Percentiles rank a stretch among this genome's conserved stretches.
phyloP scores from a whole-genome alignment of 257 asterid genomes.

The Parsonsia alboflavescens region DNA sequence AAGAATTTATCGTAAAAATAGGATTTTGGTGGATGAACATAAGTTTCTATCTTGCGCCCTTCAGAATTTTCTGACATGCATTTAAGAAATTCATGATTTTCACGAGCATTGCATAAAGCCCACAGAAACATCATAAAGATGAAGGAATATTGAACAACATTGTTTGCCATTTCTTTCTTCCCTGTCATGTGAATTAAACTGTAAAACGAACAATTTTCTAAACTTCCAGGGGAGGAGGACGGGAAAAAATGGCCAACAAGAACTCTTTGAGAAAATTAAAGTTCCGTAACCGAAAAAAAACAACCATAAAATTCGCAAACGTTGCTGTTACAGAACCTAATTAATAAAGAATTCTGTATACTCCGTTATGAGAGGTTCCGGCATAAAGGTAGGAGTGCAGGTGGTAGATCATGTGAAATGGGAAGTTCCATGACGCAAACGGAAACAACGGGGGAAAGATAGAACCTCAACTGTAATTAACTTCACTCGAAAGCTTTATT shows the following conservation, averaged over 20 bases:
- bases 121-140: not conserved
- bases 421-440: not conserved
- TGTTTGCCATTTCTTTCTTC: constrained; percentile 1
- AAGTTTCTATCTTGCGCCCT: not conserved
- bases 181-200: too few relatives aligned
- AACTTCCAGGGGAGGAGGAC: too few relatives aligned
- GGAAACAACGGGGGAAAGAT: too few relatives aligned
- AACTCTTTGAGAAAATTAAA: not conserved
- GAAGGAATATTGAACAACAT: not conserved
- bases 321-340: not conserved
- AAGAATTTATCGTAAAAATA: not conserved
- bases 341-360: not conserved
- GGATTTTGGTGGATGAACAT: not conserved
- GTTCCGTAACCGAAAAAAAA: not conserved
- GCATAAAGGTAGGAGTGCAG: not conserved
- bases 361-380: not conserved
- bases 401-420: too few relatives aligned
- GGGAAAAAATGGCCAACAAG: not conserved
- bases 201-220: too few relatives aligned
- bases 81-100: not conserved
- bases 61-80: constrained; percentile 10
- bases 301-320: not conserved
- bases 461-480: too few relatives aligned
- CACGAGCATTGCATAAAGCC: not conserved
- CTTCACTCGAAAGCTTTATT: too few relatives aligned